Conservation (phyloP, 805 yeast genomes). For the Grigorovia humatica region DNA sequence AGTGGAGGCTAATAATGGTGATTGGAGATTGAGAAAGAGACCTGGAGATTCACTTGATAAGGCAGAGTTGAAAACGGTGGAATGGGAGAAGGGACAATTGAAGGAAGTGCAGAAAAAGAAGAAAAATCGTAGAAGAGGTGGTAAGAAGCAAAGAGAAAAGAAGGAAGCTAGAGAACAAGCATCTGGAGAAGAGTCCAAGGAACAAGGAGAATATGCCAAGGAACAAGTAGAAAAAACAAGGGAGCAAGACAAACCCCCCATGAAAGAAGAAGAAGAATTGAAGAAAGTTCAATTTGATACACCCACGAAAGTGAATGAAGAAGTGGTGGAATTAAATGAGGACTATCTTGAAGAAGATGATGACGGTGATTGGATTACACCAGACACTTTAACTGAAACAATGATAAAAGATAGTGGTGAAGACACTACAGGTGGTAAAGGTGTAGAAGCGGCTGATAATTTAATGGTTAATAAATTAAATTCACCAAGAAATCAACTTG, state of each 20-base stretch:
- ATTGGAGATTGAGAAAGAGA: slow-evolving; percentile 53
- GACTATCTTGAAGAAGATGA: slow-evolving; percentile 46
- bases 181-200: neutral
- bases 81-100: slow-evolving; percentile 1
- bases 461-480: slow-evolving; percentile 16
- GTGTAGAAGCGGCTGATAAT: slow-evolving; percentile 29
- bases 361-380: slow-evolving; percentile 91
- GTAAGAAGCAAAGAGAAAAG: slow-evolving; percentile 53
- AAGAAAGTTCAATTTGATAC: slow-evolving; percentile 1
- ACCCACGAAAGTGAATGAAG: slow-evolving; percentile 2
- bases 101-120: slow-evolving; percentile 15
- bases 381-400: slow-evolving; percentile 67
- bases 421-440: slow-evolving; percentile 30
- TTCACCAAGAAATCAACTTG: slow-evolving; percentile 49
- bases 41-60: slow-evolving; percentile 51
- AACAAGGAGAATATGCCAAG: neutral
- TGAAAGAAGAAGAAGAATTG: neutral
- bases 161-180: slow-evolving; percentile 30
- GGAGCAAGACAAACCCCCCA: no score
- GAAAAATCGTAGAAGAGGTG: slow-evolving; percentile 51
- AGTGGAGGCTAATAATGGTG: slow-evolving; percentile 56
- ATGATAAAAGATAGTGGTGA: slow-evolving; percentile 62
- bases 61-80: slow-evolving; percentile 13
- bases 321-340: slow-evolving; percentile 12
- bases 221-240: slow-evolving; percentile 1